Base-by-base conservation (phyloP, 371 early-diverging fungal species). In the Paraphysoderma sedebokerense region DNA sequence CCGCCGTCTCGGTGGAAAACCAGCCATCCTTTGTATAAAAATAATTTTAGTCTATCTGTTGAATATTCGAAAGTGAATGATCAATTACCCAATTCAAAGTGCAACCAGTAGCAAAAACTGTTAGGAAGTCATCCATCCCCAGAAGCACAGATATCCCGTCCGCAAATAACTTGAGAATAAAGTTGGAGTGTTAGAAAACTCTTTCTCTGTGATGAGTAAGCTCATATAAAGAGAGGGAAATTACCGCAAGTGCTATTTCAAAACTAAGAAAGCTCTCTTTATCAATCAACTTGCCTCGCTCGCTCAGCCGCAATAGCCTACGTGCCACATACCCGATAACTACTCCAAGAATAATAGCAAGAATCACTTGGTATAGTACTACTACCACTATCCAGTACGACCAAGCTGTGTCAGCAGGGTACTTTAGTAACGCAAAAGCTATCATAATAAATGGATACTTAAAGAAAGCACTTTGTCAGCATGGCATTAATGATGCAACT, bases 51-150 rank as follows among this genome's bases (percentile, higher is more conserved):
- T n/a, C n/a, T n/a, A n/a, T n/a, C n/a, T n/a, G n/a, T n/a, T n/a
- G n/a, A n/a, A n/a, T n/a, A n/a, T n/a, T n/a, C n/a, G n/a, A n/a
- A n/a, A n/a, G n/a, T n/a, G n/a, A n/a, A n/a, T n/a, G n/a, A n/a
- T n/a, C n/a, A n/a, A n/a, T n/a, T n/a, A 84, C 81, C 85, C 86
- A 89, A 4, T 86, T 76, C 44, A 92, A 81, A 9, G 79, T 71
- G 52, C 82, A 81, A 7, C 97, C 97, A 5, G 87, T 84, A 40
- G 89, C 67, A 64, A 95, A 92, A 48, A 81, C 79, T 29, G 91
- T 85, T 15, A 98, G 59, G n/a, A 98, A 63, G 48, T 88, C 89
- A 56, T 88, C 31, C 11, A 27, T 2, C 8, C 20, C 19, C 8
- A 42, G 42, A 17, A 42, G 42, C 9, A 27, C 28, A 8, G 42